phyloP scores from a whole-genome alignment of 768 basidiomycete genomes.

The Leucocoprinus leucothites region DNA sequence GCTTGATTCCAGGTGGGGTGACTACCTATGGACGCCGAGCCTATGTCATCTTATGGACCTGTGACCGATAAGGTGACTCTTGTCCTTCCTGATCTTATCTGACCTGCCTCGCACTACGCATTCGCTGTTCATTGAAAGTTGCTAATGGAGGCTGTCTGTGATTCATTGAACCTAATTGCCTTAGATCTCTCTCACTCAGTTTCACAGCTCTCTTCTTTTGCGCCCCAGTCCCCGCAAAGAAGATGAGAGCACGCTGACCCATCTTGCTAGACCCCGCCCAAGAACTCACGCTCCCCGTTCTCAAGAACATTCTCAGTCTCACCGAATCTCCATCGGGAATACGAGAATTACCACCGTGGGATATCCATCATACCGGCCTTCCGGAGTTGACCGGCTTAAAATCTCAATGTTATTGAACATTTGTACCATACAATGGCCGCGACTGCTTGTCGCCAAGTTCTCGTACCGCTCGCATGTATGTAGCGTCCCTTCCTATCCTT shows the following conservation, averaged over 20 bases:
- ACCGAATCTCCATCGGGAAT: conserved; percentile 20
- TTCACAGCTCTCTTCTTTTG: neutral
- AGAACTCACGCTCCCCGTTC: conserved; percentile 10
- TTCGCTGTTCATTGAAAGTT: neutral
- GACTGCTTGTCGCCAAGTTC: neutral
- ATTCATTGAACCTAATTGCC: neutral
- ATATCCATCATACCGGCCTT: conserved; percentile 13
- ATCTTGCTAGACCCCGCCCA: conserved; percentile 3
- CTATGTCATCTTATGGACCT: conserved; percentile 7
- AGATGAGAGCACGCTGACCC: neutral
- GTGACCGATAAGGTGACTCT: conserved; percentile 17
- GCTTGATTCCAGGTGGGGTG: conserved; percentile 8
- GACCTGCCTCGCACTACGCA: neutral
- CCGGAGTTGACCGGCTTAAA: conserved; percentile 4
- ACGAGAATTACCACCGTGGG: conserved; percentile 8
- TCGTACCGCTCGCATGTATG: neutral
- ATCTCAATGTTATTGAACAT: too few species aligned
- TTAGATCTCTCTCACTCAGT: neutral
- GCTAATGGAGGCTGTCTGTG: neutral
- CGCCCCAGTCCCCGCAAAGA: too few species aligned
- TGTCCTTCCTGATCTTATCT: conserved; percentile 15
- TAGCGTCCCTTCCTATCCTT: too few species aligned
- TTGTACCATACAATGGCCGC: neutral
- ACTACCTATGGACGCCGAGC: neutral
- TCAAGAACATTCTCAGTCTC: conserved; percentile 19